Base-by-base conservation (phyloP, 371 early-diverging fungal genomes). In the Coemansia sp. region DNA sequence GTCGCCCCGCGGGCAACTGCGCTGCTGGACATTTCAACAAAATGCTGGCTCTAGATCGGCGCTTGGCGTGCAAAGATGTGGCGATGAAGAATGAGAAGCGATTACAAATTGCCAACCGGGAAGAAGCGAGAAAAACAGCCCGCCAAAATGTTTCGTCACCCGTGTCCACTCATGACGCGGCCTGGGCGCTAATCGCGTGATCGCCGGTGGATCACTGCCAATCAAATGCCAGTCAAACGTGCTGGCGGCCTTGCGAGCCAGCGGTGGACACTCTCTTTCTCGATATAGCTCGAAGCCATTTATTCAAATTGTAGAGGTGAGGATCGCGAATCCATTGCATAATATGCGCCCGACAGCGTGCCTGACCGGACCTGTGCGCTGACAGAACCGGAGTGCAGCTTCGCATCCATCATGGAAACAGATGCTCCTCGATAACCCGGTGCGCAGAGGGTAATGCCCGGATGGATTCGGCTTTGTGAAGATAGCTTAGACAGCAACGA, bases 291-390 rank as follows among this genome's bases (percentile, higher is more conserved):
- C 56, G 57, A 54, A 55, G 38, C 61, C 57, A 67, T 50, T 63
- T 64, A 64, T 64, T 44, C 55, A 42, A 39, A 46, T 59, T 56
- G 48, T 49, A 69, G 67, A 70, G 70, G 70, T 70, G 70, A 70
- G 70, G 34, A 57, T 61, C 60, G 47, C 57, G 68, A 54, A 66
- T 66, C 62, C 62, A 62, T 66, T 34, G 36, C 52, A 16, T 33
- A 12, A 9, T 32, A 18, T 7, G 24, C 34, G 11, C 34, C 36
- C 18, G 16, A 33, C 36, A 32, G 32, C 14, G 52, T 16, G 34
- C 18, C 9, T n/a, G 32, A n/a, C 16, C 36, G 36, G 36, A 9
- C 14, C 37, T 34, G 8, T 34, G n/a, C 12, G 2, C 16, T 14
- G 52, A 10, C 9, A 24, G 12, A 34, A 11, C 50, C 47, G 18